phyloP scores from a whole-genome alignment of 2,329 filamentous ascomycete genomes.

The Hypoxylon sp. region DNA sequence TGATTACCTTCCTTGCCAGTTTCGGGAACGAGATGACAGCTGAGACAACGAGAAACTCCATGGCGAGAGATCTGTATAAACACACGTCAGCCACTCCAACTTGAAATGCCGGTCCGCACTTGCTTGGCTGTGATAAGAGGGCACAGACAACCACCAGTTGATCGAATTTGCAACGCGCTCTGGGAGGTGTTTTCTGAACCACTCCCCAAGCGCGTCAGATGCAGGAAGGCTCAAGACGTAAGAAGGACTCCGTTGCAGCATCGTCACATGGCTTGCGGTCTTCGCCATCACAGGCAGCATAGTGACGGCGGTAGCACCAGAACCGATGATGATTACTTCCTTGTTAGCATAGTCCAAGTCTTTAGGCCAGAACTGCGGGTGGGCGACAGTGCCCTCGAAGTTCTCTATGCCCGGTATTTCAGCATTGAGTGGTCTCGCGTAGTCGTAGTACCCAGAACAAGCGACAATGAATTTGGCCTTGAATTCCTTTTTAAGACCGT shows the following conservation, averaged over 20 bases:
- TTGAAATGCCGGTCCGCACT: background rate
- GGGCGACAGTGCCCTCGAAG: slow-evolving; percentile 71
- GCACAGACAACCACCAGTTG: slow-evolving; percentile 56
- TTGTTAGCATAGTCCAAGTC: slow-evolving; percentile 75
- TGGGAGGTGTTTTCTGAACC: slow-evolving; percentile 58
- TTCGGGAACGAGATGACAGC: slow-evolving; percentile 65
- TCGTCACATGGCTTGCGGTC: slow-evolving; percentile 75
- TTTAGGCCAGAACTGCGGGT: slow-evolving; percentile 80
- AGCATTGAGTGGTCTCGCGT: slow-evolving; percentile 65
- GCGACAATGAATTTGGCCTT: slow-evolving; percentile 69
- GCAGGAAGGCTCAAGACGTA: slow-evolving; percentile 72
- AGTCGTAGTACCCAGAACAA: slow-evolving; percentile 75
- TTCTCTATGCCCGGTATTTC: slow-evolving; percentile 69
- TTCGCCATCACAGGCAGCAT: slow-evolving; percentile 77
- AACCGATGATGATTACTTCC: slow-evolving; percentile 78
- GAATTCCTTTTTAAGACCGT: slow-evolving; percentile 49
- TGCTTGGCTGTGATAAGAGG: background rate
- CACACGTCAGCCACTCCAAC: background rate
- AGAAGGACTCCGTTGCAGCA: slow-evolving; percentile 83
- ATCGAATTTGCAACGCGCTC: slow-evolving; percentile 59
- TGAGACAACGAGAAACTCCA: slow-evolving; percentile 55
- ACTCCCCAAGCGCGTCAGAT: slow-evolving; percentile 51
- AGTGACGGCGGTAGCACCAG: slow-evolving; percentile 83
- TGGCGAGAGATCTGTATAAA: slow-evolving; percentile 49
- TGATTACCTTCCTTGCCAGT: slow-evolving; percentile 59